These are phyloP conservation scores for Blastobotrys americana DNA, from an alignment of 805 yeast genomes.

Conservation along the genomic window DNA sequence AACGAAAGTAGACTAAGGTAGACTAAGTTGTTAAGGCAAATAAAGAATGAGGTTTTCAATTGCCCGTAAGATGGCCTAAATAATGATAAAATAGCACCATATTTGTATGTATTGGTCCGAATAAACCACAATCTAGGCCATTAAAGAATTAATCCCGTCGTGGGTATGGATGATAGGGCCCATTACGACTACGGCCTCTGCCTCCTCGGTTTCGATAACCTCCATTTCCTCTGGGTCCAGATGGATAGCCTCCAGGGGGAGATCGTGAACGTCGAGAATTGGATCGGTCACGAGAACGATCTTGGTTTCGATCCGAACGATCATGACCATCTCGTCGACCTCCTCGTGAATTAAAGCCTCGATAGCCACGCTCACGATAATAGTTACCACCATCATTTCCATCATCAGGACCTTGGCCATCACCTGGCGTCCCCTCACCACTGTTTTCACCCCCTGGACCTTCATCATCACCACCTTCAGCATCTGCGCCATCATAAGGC, in stretches of 20 bases:
- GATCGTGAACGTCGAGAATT: constrained; percentile 11
- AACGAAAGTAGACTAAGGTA: too few relatives aligned
- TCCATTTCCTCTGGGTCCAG: constrained; percentile 16
- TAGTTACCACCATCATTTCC: constrained; percentile 8
- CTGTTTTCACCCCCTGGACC: constrained; percentile 5
- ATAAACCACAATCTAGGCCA: neutral
- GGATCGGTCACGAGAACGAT: neutral
- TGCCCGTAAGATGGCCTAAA: too few relatives aligned
- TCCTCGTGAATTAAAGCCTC: constrained; percentile 3
- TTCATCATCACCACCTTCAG: constrained; percentile 6
- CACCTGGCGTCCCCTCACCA: constrained; percentile 4
- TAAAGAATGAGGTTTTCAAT: too few relatives aligned
- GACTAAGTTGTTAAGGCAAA: too few relatives aligned
- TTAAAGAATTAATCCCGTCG: constrained; percentile 1
- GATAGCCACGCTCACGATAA: constrained; percentile 8
- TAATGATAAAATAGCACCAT: too few relatives aligned
- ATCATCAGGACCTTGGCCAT: constrained; percentile 5
- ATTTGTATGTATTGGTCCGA: too few relatives aligned
- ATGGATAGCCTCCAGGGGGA: constrained; percentile 17
- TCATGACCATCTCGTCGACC: constrained; percentile 8
- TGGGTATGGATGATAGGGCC: constrained; percentile 1
- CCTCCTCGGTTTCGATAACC: constrained; percentile 4
- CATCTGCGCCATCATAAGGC: too few relatives aligned
- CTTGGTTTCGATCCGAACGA: constrained; percentile 9
- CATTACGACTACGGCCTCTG: constrained; percentile 3